Base-by-base conservation (phyloP, 768 basidiomycete species). In the Termitomyces sp. region DNA sequence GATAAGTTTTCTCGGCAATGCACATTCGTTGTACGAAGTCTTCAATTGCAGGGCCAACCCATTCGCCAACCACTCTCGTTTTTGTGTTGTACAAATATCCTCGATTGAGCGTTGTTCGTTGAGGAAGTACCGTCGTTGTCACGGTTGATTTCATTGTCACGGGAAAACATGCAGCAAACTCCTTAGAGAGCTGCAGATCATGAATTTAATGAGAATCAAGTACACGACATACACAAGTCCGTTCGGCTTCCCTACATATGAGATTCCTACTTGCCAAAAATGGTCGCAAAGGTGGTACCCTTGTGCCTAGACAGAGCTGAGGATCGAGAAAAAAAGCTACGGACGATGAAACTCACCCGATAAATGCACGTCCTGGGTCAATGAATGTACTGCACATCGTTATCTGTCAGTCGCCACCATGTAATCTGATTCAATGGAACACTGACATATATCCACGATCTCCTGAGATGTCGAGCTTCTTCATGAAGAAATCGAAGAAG, bases 371-470 rank as follows among this genome's bases (percentile, higher is more conserved):
- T 12, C 83, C 84, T 31, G 83, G 83, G 62, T 86, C 83, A 58
- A 72, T 65, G 70, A 80, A 85, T 3, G 72, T 67, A 64, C 77
- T 79, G 54, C 28, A 29, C 46, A 18, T 34, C 22, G 49, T 22
- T 7, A 44, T 33, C 18, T 34, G 45, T 39, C 24, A 31, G 3
- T 4, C 10, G 16, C 20, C 28, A 16, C n/a, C n/a, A 33, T 18
- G 51, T 18, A 4, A 36, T 24, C 6, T 16, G 4, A 34, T 28
- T 18, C 12, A 18, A n/a, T 16, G 29, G 18, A 6, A 20, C 20
- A 64, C 71, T 45, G 20, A 83, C 83, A 89, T 82, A 64, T 88
- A 87, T 50, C 84, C 86, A 48, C 86, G 77, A 60, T 83, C 71
- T 1, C 70, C 76, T 0, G 71, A 68, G 18, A 81, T 68, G 6